Conservation (phyloP, 192 early-diverging fungal genomes). For the Coemansia sp. region DNA sequence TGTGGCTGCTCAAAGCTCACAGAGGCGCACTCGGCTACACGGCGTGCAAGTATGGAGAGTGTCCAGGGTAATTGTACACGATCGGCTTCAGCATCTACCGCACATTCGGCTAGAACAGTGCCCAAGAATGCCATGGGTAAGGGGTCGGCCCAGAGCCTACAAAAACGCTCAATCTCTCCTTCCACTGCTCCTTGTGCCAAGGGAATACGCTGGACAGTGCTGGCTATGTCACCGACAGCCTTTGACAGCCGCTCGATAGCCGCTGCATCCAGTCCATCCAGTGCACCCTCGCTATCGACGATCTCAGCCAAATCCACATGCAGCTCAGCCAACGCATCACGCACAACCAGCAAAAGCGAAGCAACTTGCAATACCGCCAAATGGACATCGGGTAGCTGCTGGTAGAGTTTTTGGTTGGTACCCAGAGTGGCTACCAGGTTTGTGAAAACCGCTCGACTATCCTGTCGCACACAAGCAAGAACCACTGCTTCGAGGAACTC, state of each 20-base stretch:
- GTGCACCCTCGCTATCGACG: neutral
- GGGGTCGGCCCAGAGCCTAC: constrained; percentile 36
- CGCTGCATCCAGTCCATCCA: constrained; percentile 3
- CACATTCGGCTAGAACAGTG: constrained; percentile 13
- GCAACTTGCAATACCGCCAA: constrained; percentile 29
- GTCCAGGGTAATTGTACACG: constrained; percentile 8
- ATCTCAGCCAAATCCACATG: constrained; percentile 11
- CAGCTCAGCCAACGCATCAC: constrained; percentile 13
- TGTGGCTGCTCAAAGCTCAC: neutral
- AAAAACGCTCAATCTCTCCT: constrained; percentile 35
- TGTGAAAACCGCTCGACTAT: constrained; percentile 16
- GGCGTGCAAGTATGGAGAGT: constrained; percentile 11
- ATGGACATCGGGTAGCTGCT: constrained; percentile 40
- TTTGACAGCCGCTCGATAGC: constrained; percentile 9
- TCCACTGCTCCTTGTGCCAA: constrained; percentile 13
- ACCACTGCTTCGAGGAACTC: constrained; percentile 37
- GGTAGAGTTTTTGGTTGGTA: constrained; percentile 30
- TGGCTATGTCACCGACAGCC: constrained; percentile 22
- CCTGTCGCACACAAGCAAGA: constrained; percentile 17
- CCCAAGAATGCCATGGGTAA: constrained; percentile 19
- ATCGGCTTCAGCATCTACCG: neutral
- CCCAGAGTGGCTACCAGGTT: constrained; percentile 18
- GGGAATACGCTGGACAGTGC: constrained; percentile 20
- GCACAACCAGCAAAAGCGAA: constrained; percentile 22
- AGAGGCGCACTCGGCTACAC: constrained; percentile 1